These are phyloP conservation scores for Penicillium dipodomyicola DNA, from an alignment of 495 filamentous ascomycete species.

Conservation along the genomic window DNA sequence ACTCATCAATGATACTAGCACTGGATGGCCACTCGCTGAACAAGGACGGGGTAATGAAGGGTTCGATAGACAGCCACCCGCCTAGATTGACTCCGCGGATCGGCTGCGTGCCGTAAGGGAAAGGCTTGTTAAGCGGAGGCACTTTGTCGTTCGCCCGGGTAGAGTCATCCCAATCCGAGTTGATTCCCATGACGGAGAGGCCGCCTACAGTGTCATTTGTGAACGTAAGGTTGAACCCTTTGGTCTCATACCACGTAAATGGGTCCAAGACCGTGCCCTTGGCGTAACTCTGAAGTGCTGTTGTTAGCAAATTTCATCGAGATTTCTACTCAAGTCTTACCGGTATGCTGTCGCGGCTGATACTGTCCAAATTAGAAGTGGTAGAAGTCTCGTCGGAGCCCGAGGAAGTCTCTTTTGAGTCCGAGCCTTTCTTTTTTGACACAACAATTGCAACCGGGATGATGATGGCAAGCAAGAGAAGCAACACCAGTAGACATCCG, in stretches of 20 bases:
- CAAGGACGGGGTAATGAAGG: conserved; percentile 90
- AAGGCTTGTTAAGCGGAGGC: conserved; percentile 66
- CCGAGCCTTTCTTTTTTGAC: conserved; percentile 58
- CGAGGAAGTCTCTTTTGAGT: conserved; percentile 27
- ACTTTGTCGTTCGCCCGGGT: conserved; percentile 72
- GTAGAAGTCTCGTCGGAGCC: conserved; percentile 32
- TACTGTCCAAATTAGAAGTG: conserved; percentile 56
- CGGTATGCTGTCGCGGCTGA: conserved; percentile 64
- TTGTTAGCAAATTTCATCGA: background rate
- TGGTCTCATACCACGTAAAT: conserved; percentile 88
- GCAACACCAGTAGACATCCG: conserved; percentile 36
- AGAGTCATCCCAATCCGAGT: conserved; percentile 83
- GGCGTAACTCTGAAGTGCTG: conserved; percentile 41
- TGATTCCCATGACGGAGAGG: conserved; percentile 85
- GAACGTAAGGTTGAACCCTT: conserved; percentile 91
- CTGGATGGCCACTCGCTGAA: conserved; percentile 64
- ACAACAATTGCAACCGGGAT: conserved; percentile 72
- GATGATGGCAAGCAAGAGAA: conserved; percentile 67
- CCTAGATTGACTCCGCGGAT: conserved; percentile 91
- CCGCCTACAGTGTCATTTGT: conserved; percentile 82
- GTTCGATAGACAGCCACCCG: conserved; percentile 92
- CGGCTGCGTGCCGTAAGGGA: conserved; percentile 71
- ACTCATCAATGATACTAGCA: conserved; percentile 81
- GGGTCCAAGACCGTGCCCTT: conserved; percentile 83
- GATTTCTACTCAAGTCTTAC: conserved; percentile 19